Evolutionary conservation across 2,329 filamentous ascomycete species (phyloP).

Genomic region (Claviceps sp.): DNA sequence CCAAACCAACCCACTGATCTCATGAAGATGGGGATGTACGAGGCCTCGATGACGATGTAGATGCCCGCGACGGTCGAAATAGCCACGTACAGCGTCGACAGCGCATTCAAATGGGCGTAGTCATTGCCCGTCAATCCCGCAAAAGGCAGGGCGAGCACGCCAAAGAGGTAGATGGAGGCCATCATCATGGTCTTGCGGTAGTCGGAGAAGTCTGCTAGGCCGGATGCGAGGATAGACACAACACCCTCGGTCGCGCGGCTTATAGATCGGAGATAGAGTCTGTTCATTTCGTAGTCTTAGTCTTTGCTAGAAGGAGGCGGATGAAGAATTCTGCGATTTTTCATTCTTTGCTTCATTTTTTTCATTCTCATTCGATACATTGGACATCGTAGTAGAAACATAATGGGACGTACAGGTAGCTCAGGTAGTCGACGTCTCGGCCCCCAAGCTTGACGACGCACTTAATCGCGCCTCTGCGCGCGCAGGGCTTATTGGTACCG

Average conservation of each 20-base stretch:
- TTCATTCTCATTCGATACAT: not conserved
- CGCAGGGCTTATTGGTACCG: slow-evolving; percentile 9
- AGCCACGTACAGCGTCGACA: slow-evolving; percentile 7
- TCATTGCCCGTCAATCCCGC: slow-evolving; percentile 8
- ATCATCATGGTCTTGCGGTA: slow-evolving; percentile 12
- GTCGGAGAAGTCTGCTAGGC: slow-evolving; percentile 10
- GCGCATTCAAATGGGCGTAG: slow-evolving; percentile 8
- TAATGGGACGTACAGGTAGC: slow-evolving; percentile 7
- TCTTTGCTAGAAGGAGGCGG: not conserved
- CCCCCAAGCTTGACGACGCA: slow-evolving; percentile 10
- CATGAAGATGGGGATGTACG: slow-evolving; percentile 12
- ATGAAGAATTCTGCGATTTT: not conserved
- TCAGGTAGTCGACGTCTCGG: slow-evolving; percentile 10
- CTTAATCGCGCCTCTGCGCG: slow-evolving; percentile 9
- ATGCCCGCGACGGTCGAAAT: slow-evolving; percentile 8
- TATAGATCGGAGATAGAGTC: slow-evolving; percentile 9
- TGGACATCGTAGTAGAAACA: not conserved
- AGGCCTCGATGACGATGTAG: slow-evolving; percentile 10
- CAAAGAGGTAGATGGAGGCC: slow-evolving; percentile 11
- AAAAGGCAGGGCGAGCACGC: slow-evolving; percentile 9
- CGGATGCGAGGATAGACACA: slow-evolving; percentile 9
- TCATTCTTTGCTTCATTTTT: not conserved
- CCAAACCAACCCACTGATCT: slow-evolving; percentile 8
- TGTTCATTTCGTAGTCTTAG: not conserved
- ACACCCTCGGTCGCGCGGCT: slow-evolving; percentile 9